A percentile compares a stretch with the other conserved stretches of the same genome.
Conservation (phyloP, 306 rosid genomes). For the Astragalus membranaceus region DNA sequence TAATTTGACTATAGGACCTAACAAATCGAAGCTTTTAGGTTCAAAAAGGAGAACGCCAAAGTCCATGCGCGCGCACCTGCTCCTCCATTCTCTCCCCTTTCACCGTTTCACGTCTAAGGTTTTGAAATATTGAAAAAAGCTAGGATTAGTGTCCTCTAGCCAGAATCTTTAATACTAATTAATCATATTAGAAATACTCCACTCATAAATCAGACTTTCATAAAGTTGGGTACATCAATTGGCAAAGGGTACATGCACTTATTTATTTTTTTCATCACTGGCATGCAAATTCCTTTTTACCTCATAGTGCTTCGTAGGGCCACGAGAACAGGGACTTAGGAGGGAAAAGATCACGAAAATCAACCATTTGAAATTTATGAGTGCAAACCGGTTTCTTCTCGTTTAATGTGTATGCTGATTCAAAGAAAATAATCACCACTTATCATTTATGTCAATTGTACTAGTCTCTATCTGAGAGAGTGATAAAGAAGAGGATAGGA, state of each 20-base stretch:
- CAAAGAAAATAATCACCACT: no score
- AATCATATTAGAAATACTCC: conserved; percentile 18
- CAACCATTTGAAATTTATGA: conserved; percentile 24
- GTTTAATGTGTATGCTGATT: neutral
- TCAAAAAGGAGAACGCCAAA: conserved; percentile 63
- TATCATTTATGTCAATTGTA: no score
- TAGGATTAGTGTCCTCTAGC: conserved; percentile 18
- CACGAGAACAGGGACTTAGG: conserved; percentile 4
- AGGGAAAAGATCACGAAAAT: conserved; percentile 38
- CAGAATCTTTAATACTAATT: conserved; percentile 15
- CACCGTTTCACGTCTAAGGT: conserved; percentile 13
- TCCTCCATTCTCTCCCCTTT: conserved; percentile 11
- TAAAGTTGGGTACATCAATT: conserved; percentile 30
- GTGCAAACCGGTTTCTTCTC: neutral
- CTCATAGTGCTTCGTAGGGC: conserved; percentile 43
- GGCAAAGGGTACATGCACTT: conserved; percentile 38
- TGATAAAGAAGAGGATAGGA: no score
- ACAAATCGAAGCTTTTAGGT: conserved; percentile 66
- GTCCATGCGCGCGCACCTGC: conserved; percentile 59
- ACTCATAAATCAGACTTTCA: conserved; percentile 17
- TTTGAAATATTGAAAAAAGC: conserved; percentile 11
- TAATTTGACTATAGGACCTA: conserved; percentile 40
- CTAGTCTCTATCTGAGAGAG: no score
- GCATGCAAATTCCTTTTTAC: conserved; percentile 32
- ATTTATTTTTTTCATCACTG: conserved; percentile 31